Percentiles rank a stretch among this genome's conserved stretches.
phyloP scores from a whole-genome alignment of 345 rosid genomes.

The Gossypium bickii region DNA sequence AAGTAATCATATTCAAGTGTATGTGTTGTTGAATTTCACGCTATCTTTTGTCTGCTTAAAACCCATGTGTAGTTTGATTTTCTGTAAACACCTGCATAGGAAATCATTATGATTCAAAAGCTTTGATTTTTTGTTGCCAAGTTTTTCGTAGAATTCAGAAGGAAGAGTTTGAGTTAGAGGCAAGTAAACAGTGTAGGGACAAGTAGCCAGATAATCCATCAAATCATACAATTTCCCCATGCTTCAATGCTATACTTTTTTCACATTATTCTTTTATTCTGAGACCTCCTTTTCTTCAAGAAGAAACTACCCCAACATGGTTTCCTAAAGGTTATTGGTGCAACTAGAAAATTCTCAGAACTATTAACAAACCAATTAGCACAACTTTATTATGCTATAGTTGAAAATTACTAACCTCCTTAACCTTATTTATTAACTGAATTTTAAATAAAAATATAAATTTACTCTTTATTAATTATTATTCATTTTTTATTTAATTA shows the following conservation, averaged over 20 bases:
- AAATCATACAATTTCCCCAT: background rate
- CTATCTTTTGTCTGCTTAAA: background rate
- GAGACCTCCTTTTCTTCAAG: background rate
- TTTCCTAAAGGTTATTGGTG: background rate
- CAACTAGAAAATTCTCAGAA: background rate
- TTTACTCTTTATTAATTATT: too few species aligned
- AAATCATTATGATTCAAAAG: slow-evolving; percentile 7
- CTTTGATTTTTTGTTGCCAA: slow-evolving; percentile 7
- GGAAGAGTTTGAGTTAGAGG: slow-evolving; percentile 18
- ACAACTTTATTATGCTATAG: too few species aligned
- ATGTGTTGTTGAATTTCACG: background rate
- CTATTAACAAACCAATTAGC: too few species aligned
- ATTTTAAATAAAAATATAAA: too few species aligned
- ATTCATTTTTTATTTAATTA: too few species aligned
- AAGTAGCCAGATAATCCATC: slow-evolving; percentile 17
- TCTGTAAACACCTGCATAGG: too few species aligned
- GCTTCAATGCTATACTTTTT: slow-evolving; percentile 18
- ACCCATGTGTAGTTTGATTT: background rate
- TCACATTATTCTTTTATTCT: background rate
- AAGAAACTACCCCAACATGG: background rate
- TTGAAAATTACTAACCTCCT: too few species aligned
- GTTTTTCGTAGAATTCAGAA: background rate
- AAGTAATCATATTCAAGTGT: background rate
- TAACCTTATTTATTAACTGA: too few species aligned
- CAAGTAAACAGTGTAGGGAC: slow-evolving; percentile 24